Conservation (phyloP, 352 stramenopile genomes). For the Thraustochytrium sp. region DNA sequence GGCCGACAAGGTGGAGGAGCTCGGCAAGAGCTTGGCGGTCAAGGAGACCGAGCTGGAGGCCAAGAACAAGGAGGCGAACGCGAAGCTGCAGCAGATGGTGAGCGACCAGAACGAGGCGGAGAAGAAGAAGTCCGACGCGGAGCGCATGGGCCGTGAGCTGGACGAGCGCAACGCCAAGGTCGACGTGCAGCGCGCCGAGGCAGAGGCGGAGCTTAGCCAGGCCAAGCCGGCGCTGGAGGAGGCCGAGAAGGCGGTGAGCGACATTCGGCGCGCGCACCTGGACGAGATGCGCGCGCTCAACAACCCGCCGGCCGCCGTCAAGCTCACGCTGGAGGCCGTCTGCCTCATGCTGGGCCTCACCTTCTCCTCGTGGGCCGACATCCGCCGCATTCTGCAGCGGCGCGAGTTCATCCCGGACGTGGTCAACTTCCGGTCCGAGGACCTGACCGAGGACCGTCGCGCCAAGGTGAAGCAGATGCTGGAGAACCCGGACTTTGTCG, state of each 20-base stretch:
- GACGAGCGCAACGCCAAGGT: constrained; percentile 91
- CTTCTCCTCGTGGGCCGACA: constrained; percentile 90
- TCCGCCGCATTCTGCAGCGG: constrained; percentile 90
- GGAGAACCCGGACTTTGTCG: constrained; percentile 48
- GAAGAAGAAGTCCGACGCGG: constrained; percentile 89
- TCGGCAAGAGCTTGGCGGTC: constrained; percentile 58
- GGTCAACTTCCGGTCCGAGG: constrained; percentile 97
- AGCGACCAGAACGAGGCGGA: constrained; percentile 82
- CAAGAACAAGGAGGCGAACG: constrained; percentile 42
- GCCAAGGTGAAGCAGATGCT: constrained; percentile 44
- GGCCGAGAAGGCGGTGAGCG: constrained; percentile 91
- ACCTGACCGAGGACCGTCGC: constrained; percentile 72
- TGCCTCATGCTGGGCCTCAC: constrained; percentile 96
- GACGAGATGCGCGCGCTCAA: constrained; percentile 95
- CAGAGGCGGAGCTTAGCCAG: constrained; percentile 90
- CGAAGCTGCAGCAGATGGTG: constrained; percentile 73
- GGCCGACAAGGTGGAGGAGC: constrained; percentile 87
- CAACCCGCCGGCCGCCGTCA: constrained; percentile 88
- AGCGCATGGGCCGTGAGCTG: constrained; percentile 88
- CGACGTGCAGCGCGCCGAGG: constrained; percentile 81
- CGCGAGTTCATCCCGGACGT: constrained; percentile 98
- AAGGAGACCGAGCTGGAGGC: constrained; percentile 52
- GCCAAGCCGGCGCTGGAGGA: constrained; percentile 94
- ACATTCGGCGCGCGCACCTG: constrained; percentile 96
- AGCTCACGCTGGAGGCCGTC: constrained; percentile 93